Evolutionary conservation across 2,329 filamentous ascomycete species (phyloP), one percentile per base, ranked within the genome.

Genomic region (Cadophora gregata): DNA sequence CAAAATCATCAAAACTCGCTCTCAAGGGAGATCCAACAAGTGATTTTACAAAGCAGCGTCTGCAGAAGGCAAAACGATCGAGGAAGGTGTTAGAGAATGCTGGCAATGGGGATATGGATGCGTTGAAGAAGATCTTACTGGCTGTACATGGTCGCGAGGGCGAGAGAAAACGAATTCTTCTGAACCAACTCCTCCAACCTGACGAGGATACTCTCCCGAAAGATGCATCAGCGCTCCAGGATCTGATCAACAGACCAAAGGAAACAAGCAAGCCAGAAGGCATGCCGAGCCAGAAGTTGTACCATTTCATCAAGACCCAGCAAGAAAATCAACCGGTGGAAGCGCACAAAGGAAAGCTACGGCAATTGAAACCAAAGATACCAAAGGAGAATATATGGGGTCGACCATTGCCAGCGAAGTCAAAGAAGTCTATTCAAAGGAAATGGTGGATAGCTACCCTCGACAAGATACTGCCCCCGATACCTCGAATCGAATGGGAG

Each of bases 401-500:
- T 1, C 79, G 80, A 1, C 81, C 81, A 0, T 76, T 82, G 1
- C 67, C 79, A 3, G 70, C 77, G 5, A 81, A 76, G 51, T 72
- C 82, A 0, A 71, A 77, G 8, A 78, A 80, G n/a, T 80, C 79
- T 10, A 84, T 83, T 67, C 72, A 78, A 56, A 81, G 79, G 31
- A 79, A 76, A 25, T 84, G 82, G 78, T 90, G 85, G 83, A 80
- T 76, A 45, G 65, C 65, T 4, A 73, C 80, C 19, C 77, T 82
- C 0, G 75, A 80, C 14, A 84, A 82, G 66, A 68, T 87, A 7
- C 77, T 86, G 71, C 84, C 86, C n/a, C 88, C 88, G 0, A 66
- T 90, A 19, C 80, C 81, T 7, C 77, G 75, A 31, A 78, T 79
- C 21, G 85, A 89, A 72, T 90, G 86, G 86, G 80, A 88, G 16